These are phyloP conservation scores for Rosa lucieae DNA, from an alignment of 306 rosid genomes.

Conservation along the genomic window DNA sequence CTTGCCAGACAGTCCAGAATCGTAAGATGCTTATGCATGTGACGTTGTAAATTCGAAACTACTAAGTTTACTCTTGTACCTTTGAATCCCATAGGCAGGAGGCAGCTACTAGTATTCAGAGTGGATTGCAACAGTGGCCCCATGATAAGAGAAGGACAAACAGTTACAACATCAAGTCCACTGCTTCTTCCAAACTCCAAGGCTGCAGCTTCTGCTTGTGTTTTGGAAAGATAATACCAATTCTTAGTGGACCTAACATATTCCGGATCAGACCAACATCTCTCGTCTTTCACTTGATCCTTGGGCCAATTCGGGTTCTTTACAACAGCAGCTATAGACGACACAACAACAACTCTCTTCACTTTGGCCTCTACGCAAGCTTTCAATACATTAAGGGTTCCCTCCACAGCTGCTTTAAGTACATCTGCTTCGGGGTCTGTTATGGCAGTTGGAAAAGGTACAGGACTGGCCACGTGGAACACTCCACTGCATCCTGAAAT, in stretches of 20 bases:
- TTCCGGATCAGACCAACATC: slow-evolving; percentile 35
- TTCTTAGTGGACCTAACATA: slow-evolving; percentile 32
- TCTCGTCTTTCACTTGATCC: slow-evolving; percentile 31
- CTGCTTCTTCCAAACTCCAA: slow-evolving; percentile 46
- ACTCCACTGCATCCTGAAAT: slow-evolving; percentile 30
- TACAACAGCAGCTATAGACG: slow-evolving; percentile 19
- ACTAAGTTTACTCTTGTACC: slow-evolving; percentile 25
- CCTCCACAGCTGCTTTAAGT: slow-evolving; percentile 28
- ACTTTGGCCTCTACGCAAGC: slow-evolving; percentile 27
- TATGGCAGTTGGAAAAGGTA: neutral
- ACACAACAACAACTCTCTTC: slow-evolving; percentile 30
- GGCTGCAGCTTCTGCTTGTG: slow-evolving; percentile 62
- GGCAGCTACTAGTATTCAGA: slow-evolving; percentile 43
- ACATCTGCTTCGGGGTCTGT: slow-evolving; percentile 22
- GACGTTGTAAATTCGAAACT: too few relatives aligned
- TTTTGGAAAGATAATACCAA: slow-evolving; percentile 68
- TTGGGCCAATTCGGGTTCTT: slow-evolving; percentile 33
- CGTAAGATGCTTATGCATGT: neutral
- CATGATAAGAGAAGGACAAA: slow-evolving; percentile 44
- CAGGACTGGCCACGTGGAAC: slow-evolving; percentile 35
- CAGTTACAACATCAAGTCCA: slow-evolving; percentile 46
- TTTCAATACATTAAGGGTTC: slow-evolving; percentile 28
- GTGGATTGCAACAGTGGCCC: slow-evolving; percentile 59
- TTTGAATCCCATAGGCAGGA: slow-evolving; percentile 34
- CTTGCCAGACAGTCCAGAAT: neutral